Evolutionary conservation across 352 stramenopile species (phyloP).

Genomic region (Phytophthora tubulina): DNA sequence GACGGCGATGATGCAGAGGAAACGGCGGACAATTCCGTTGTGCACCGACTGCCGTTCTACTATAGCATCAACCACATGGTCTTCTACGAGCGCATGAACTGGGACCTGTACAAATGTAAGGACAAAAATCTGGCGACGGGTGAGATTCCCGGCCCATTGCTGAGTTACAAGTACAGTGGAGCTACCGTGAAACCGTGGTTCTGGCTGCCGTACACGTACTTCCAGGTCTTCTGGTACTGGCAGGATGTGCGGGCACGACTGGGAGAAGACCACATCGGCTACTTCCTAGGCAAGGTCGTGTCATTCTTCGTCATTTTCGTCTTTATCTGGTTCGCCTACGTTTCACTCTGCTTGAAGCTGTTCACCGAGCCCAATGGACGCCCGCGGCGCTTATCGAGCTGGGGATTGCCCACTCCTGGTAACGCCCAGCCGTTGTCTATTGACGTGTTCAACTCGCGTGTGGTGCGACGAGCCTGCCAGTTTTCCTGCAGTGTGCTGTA

Average conservation of each 20-base stretch:
- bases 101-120: constrained; percentile 87
- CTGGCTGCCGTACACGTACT: constrained; percentile 85
- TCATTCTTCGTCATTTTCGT: constrained; percentile 69
- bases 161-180: constrained; percentile 87
- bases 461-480: constrained; percentile 76
- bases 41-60: constrained; percentile 82
- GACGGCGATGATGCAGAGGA: constrained; percentile 40
- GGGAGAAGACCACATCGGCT: constrained; percentile 69
- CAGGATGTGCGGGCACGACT: constrained; percentile 66
- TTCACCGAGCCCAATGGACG: constrained; percentile 73
- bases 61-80: constrained; percentile 92
- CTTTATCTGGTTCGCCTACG: constrained; percentile 74
- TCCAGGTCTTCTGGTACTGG: constrained; percentile 89
- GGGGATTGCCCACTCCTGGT: constrained; percentile 58
- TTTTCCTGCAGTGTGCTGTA: constrained; percentile 82
- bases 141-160: constrained; percentile 71
- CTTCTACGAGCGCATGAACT: constrained; percentile 90
- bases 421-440: constrained; percentile 65
- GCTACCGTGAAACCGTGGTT: constrained; percentile 82
- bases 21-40: constrained; percentile 53
- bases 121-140: constrained; percentile 69
- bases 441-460: constrained; percentile 78
- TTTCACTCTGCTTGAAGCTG: constrained; percentile 73
- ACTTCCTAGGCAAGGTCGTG: constrained; percentile 69
- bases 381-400: constrained; percentile 68